Percentiles rank a stretch among this genome's conserved stretches.
These are phyloP conservation scores for Nicotiana undulata DNA, from an alignment of 257 asterid genomes.

Conservation along the genomic window DNA sequence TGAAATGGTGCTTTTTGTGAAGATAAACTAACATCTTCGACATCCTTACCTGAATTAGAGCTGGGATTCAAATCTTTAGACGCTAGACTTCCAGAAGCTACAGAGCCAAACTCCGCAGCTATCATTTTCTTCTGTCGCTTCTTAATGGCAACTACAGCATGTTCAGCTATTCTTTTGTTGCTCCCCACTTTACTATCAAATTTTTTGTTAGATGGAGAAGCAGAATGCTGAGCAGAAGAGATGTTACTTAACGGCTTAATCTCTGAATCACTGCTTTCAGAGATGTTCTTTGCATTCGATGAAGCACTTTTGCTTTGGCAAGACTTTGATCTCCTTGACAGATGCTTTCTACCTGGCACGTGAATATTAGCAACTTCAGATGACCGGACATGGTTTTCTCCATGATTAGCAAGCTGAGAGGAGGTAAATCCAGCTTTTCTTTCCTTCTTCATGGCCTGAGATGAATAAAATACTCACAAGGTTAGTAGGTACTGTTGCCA, in stretches of 20 bases:
- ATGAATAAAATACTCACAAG: slow-evolving; percentile 14
- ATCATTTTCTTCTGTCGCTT: slow-evolving; percentile 54
- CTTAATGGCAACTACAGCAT: slow-evolving; percentile 44
- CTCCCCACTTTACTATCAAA: slow-evolving; percentile 36
- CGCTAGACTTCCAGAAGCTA: slow-evolving; percentile 35
- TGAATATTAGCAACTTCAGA: slow-evolving; percentile 34
- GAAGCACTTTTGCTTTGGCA: slow-evolving; percentile 66
- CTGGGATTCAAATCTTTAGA: slow-evolving; percentile 39
- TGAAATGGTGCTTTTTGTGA: slow-evolving; percentile 39
- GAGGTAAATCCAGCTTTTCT: slow-evolving; percentile 27
- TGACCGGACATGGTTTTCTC: slow-evolving; percentile 36
- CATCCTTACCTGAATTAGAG: slow-evolving; percentile 25
- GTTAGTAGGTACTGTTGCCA: slow-evolving; percentile 1
- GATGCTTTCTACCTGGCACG: slow-evolving; percentile 46
- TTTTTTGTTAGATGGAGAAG: slow-evolving; percentile 36
- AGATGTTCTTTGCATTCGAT: slow-evolving; percentile 24
- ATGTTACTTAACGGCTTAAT: slow-evolving; percentile 37
- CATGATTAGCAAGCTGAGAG: slow-evolving; percentile 26
- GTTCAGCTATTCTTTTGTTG: slow-evolving; percentile 66
- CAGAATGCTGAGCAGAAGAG: slow-evolving; percentile 16
- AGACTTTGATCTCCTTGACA: slow-evolving; percentile 52
- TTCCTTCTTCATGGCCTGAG: slow-evolving; percentile 48
- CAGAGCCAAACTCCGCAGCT: slow-evolving; percentile 51
- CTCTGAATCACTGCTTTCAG: slow-evolving; percentile 54
- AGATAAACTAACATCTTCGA: slow-evolving; percentile 18